Conservation (phyloP, 176 grass and related monocot species). For the Oryza officinalis region DNA sequence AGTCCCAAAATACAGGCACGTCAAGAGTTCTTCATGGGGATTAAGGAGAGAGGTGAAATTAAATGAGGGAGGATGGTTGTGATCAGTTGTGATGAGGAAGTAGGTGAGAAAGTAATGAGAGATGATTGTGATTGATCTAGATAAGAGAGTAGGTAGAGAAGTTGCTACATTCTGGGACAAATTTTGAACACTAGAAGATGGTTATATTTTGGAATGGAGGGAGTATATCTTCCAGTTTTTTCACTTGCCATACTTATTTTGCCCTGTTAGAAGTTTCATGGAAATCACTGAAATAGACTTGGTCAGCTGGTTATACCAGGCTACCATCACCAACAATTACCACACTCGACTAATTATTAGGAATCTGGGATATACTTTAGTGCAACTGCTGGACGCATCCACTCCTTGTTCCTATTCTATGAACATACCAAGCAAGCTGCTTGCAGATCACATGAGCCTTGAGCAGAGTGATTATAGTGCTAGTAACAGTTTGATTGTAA, state of each 20-base stretch:
- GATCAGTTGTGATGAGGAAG: too few relatives aligned
- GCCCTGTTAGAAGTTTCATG: neutral
- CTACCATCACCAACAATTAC: conserved; percentile 32
- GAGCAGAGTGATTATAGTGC: conserved; percentile 15
- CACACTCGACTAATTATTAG: neutral
- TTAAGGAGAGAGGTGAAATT: too few relatives aligned
- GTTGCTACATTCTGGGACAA: too few relatives aligned
- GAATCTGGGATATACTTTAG: conserved; percentile 8
- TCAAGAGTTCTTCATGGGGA: too few relatives aligned
- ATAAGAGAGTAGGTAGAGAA: too few relatives aligned
- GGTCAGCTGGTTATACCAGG: conserved; percentile 4
- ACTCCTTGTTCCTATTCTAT: conserved; percentile 8
- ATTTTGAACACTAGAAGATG: too few relatives aligned
- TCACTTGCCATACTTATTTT: neutral
- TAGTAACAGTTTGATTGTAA: conserved; percentile 20
- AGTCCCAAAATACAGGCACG: too few relatives aligned
- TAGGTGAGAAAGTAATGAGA: too few relatives aligned
- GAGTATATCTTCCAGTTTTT: neutral
- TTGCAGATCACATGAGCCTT: conserved; percentile 11
- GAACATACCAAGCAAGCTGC: neutral
- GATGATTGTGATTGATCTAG: too few relatives aligned
- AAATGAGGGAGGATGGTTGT: too few relatives aligned
- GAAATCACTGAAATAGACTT: conserved; percentile 24
- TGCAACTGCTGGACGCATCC: neutral
- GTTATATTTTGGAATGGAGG: too few relatives aligned